Evolutionary conservation across 345 rosid genomes (phyloP), one percentile per base, ranked within the genome.

Genomic region (Syzygium aromaticum): DNA sequence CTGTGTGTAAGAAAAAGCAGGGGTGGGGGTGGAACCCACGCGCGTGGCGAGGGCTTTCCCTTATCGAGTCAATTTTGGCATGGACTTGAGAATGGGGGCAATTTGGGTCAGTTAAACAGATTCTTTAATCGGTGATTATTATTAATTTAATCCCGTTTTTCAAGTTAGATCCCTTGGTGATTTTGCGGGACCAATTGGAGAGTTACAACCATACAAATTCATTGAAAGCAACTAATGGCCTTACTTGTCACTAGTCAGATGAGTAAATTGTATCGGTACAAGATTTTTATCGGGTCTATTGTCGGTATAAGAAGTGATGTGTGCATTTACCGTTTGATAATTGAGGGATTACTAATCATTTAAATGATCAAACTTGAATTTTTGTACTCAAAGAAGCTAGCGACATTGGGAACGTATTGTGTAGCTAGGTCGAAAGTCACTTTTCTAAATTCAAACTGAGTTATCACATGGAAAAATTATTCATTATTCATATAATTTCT

Each of bases 301-400:
- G 1, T 10, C 0, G 2, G 11, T 67, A 17, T 73, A 73, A 19
- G 21, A 33, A 33, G 1, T 73, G 80, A 73, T 3, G 13, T 9
- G 1, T 73, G 10, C 27, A 19, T 38, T 10, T 0, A 11, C 1
- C 0, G 2, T 73, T 38, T 0, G 2, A 19, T 38, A 2, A 6
- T 53, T 53, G 8, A 53, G 19, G 22, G 3, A 53, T 6, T 1
- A 53, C 22, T 53, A 5, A 17, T 53, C 56, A 17, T 53, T 53
- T 53, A 53, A 53, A 53, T 53, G 56, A 21, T 17, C 17, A 53
- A 53, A 6, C 56, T 17, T 53, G 7, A 53, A 53, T 8, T 17
- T 53, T 53, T 53, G 22, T 17, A 6, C 8, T 16, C 8, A 7
- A 53, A 53, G 22, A 53, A 53, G 56, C 22, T 53, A 53, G 17